A percentile compares a stretch with the other conserved stretches of the same genome.
Conservation (phyloP, 495 filamentous ascomycete genomes). For the Talaromyces nanjingensis region DNA sequence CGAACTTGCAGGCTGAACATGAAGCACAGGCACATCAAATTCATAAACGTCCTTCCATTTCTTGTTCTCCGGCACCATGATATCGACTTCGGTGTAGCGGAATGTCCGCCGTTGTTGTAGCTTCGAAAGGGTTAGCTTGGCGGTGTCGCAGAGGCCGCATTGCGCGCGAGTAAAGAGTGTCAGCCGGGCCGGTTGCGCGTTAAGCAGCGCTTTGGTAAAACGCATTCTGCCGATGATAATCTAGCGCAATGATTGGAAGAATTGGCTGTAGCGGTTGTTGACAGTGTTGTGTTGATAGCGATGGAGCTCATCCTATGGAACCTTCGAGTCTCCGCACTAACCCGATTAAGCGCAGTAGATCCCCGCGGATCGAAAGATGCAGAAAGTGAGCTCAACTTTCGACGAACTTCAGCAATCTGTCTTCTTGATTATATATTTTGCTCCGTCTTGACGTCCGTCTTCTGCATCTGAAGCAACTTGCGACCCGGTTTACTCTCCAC, state of each 20-base stretch:
- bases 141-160: conserved; percentile 73
- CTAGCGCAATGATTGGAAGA: neutral
- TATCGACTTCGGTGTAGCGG: conserved; percentile 71
- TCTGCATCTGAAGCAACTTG: neutral
- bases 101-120: conserved; percentile 65
- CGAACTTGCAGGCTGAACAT: conserved; percentile 43
- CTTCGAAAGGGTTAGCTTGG: conserved; percentile 62
- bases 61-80: conserved; percentile 58
- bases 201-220: conserved; percentile 31
- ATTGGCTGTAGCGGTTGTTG: neutral
- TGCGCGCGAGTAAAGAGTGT: conserved; percentile 77
- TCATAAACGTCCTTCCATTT: conserved; percentile 78
- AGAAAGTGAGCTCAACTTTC: conserved; percentile 3
- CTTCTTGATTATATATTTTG: neutral
- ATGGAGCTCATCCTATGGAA: conserved; percentile 27
- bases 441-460: neutral
- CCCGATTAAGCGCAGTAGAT: conserved; percentile 19
- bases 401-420: neutral
- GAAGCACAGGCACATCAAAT: conserved; percentile 85
- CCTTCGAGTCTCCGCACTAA: conserved; percentile 41
- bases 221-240: conserved; percentile 19
- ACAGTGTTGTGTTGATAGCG: neutral
- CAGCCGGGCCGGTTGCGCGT: conserved; percentile 54
- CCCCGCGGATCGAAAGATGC: neutral
- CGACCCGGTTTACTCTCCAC: too few species aligned